Evolutionary conservation across 345 rosid species (phyloP).

Genomic region (Triadica sebifera): DNA sequence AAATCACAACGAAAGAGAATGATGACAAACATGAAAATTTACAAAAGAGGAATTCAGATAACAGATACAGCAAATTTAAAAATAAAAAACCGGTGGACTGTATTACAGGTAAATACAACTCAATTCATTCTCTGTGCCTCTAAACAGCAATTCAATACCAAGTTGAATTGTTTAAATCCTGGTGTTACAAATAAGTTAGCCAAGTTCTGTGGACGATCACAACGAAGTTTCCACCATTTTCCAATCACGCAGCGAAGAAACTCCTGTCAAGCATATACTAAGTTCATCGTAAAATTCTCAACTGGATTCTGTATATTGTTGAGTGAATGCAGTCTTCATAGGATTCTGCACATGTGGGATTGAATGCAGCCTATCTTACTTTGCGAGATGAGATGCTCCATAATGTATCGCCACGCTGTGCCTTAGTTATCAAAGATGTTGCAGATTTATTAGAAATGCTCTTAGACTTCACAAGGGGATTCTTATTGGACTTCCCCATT

Average conservation of each 20-base stretch:
- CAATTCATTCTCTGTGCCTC: background rate
- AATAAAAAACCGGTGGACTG: background rate
- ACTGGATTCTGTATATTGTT: slow-evolving; percentile 52
- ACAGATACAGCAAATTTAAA: slow-evolving; percentile 13
- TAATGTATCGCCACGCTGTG: slow-evolving; percentile 58
- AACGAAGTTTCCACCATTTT: background rate
- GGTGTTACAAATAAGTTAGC: background rate
- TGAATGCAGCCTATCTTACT: slow-evolving; percentile 22
- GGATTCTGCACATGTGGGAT: slow-evolving; percentile 37
- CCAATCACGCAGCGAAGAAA: background rate
- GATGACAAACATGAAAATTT: slow-evolving; percentile 11
- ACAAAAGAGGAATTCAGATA: background rate
- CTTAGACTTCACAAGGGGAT: slow-evolving; percentile 57
- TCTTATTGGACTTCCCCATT: slow-evolving; percentile 82
- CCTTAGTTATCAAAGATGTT: slow-evolving; percentile 37
- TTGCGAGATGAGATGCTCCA: slow-evolving; percentile 84
- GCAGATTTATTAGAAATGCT: slow-evolving; percentile 36
- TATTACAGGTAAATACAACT: background rate
- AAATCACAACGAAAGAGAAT: background rate
- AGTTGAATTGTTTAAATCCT: background rate
- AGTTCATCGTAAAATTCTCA: slow-evolving; percentile 35
- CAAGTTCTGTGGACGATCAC: background rate
- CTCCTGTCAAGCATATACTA: background rate
- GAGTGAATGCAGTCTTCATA: slow-evolving; percentile 35
- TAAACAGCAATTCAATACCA: background rate